Conservation (phyloP, 345 rosid species). For the Barbarea vulgaris region DNA sequence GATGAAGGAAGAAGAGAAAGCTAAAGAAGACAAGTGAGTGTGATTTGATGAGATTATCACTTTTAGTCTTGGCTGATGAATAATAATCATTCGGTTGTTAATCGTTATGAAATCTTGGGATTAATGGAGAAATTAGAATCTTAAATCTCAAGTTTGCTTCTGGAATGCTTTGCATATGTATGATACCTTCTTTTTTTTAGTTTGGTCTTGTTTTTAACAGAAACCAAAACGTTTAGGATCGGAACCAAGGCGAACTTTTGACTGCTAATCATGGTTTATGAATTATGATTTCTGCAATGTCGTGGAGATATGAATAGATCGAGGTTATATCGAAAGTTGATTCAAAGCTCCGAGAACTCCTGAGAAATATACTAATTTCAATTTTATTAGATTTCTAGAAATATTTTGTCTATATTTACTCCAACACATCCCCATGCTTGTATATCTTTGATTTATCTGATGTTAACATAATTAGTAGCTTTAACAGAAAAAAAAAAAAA, state of each 20-base stretch:
- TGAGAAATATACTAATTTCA: neutral
- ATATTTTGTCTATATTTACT: neutral
- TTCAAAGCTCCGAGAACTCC: neutral
- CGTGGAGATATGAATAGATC: neutral
- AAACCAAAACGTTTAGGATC: neutral
- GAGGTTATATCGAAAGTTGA: neutral
- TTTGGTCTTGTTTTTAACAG: neutral
- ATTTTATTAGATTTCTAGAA: neutral
- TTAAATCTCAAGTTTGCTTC: neutral
- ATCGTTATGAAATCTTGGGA: neutral
- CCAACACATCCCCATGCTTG: neutral
- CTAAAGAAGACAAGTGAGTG: constrained; percentile 43
- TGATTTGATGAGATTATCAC: neutral
- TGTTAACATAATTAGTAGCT: neutral
- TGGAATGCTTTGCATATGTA: neutral
- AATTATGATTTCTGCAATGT: neutral
- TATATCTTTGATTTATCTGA: neutral
- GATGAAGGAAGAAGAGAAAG: constrained; percentile 89
- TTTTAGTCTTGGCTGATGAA: constrained; percentile 13
- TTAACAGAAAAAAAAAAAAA: neutral
- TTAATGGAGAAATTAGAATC: neutral
- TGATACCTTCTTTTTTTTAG: neutral
- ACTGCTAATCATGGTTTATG: neutral
- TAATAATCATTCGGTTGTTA: constrained; percentile 16
- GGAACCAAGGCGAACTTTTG: neutral